These are phyloP conservation scores for Amaranthus cruentus DNA, from an alignment of 148 eudicot species.

Conservation along the genomic window DNA sequence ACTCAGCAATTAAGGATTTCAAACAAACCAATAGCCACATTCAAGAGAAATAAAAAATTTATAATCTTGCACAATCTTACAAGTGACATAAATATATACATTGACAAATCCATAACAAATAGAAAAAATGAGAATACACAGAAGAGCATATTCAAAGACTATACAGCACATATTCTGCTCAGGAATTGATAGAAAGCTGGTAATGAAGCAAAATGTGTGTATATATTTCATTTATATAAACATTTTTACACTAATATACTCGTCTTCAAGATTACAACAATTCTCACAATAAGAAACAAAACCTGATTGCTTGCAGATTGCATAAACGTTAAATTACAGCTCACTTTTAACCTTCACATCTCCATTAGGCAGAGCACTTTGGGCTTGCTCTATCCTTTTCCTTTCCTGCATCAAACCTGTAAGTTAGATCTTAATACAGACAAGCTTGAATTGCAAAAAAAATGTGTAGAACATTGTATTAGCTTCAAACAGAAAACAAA, in stretches of 20 bases:
- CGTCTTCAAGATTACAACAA: neutral
- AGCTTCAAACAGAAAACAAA: neutral
- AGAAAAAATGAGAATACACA: neutral
- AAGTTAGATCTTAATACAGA: conserved; percentile 1
- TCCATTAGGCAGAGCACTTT: conserved; percentile 55
- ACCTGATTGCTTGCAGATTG: neutral
- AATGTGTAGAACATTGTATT: too few relatives aligned
- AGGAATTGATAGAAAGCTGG: neutral
- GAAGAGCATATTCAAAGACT: neutral
- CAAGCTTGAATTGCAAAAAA: neutral
- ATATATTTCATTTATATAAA: neutral
- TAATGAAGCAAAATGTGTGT: neutral
- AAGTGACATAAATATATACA: neutral
- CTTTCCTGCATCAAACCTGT: conserved; percentile 46
- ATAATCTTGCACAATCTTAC: neutral
- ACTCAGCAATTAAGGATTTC: neutral
- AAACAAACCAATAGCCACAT: neutral
- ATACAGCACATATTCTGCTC: neutral
- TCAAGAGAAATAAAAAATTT: neutral
- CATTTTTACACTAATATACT: neutral
- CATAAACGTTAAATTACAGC: conserved; percentile 22
- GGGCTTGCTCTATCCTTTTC: conserved; percentile 56
- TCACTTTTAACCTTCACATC: conserved; percentile 62
- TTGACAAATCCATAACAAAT: neutral
- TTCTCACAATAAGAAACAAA: neutral